Percentiles rank a stretch among this genome's conserved stretches.
phyloP scores from a whole-genome alignment of 2,329 filamentous ascomycete genomes.

The Orbilia javanica region DNA sequence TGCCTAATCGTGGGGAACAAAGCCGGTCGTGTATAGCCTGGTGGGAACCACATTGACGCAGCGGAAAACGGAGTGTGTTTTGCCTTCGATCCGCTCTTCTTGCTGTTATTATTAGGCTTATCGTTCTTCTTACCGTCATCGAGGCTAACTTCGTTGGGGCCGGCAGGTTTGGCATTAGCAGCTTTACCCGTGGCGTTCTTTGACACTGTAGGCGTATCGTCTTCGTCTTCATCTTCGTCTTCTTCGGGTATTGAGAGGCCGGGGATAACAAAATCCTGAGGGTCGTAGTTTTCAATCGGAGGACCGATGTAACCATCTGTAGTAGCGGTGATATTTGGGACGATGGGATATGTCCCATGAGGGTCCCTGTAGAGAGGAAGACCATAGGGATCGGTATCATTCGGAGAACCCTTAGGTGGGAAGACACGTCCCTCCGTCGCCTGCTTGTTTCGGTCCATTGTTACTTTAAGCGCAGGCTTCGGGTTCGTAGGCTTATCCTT shows the following conservation, averaged over 20 bases:
- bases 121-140: not conserved
- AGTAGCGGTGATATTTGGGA: not conserved
- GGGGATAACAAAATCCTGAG: not conserved
- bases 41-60: too few species aligned
- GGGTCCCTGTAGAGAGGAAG: not conserved
- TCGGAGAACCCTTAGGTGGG: not conserved
- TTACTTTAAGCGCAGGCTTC: too few species aligned
- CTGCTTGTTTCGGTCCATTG: too few species aligned
- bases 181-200: not conserved
- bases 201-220: not conserved
- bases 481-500: not conserved
- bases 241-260: too few species aligned
- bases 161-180: not conserved
- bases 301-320: constrained; percentile 17
- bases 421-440: not conserved
- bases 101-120: too few species aligned
- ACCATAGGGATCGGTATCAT: not conserved
- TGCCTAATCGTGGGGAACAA: too few species aligned
- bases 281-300: constrained; percentile 26
- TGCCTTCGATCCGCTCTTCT: too few species aligned
- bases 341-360: not conserved
- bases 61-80: too few species aligned
- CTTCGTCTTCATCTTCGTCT: not conserved
- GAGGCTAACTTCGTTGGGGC: not conserved
- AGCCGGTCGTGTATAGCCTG: too few species aligned